These are phyloP conservation scores for Talaromyces islandicus DNA, from an alignment of 2,329 filamentous ascomycete species.

Conservation along the genomic window DNA sequence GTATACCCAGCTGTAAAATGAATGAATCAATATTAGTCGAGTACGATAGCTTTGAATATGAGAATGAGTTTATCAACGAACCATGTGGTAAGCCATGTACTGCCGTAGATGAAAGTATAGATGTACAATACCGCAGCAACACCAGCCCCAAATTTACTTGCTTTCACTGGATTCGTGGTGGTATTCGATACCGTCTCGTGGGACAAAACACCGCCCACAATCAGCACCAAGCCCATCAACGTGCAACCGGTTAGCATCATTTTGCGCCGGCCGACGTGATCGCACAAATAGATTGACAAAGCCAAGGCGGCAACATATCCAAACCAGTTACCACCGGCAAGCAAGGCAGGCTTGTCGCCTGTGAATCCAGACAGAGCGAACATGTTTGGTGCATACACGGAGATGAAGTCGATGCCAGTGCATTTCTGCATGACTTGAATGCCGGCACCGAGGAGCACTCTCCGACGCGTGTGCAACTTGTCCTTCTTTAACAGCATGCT, in stretches of 20 bases:
- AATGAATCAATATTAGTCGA: not conserved
- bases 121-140: slow-evolving; percentile 32
- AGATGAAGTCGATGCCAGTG: slow-evolving; percentile 44
- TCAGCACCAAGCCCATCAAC: slow-evolving; percentile 35
- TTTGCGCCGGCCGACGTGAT: slow-evolving; percentile 46
- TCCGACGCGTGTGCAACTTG: slow-evolving; percentile 35
- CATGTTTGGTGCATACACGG: slow-evolving; percentile 39
- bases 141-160: slow-evolving; percentile 29
- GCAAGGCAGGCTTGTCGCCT: slow-evolving; percentile 42
- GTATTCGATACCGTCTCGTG: slow-evolving; percentile 37
- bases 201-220: slow-evolving; percentile 36
- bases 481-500: slow-evolving; percentile 32
- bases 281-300: slow-evolving; percentile 40
- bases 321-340: slow-evolving; percentile 33
- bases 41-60: not conserved
- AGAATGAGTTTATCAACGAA: slow-evolving; percentile 9
- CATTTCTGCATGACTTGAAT: slow-evolving; percentile 46
- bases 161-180: slow-evolving; percentile 24
- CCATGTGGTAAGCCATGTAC: slow-evolving; percentile 22
- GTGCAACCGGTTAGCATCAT: slow-evolving; percentile 29
- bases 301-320: slow-evolving; percentile 38
- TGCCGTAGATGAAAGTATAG: slow-evolving; percentile 20
- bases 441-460: slow-evolving; percentile 44
- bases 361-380: slow-evolving; percentile 41
- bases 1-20: slow-evolving; percentile 42